Evolutionary conservation across 768 basidiomycete species (phyloP).

Genomic region (Lactarius sp.): DNA sequence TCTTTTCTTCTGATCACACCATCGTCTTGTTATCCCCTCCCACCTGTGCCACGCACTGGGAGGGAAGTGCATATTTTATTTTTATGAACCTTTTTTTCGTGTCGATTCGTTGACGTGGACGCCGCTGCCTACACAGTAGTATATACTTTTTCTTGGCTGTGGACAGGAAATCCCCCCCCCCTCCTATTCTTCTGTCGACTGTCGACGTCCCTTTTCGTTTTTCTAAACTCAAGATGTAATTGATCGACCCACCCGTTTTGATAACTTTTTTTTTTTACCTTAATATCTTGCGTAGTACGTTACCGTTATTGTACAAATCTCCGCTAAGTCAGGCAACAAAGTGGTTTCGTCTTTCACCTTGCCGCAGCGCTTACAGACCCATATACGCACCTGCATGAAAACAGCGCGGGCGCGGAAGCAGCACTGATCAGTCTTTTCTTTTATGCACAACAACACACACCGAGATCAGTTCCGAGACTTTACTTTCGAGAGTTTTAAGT

Average conservation of each 20-base stretch:
- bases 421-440: too few relatives aligned
- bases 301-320: constrained; percentile 14
- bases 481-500: too few relatives aligned
- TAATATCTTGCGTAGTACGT: constrained; percentile 17
- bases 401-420: too few relatives aligned
- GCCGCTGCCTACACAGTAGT: not conserved
- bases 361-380: not conserved
- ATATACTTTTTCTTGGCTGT: not conserved
- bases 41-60: not conserved
- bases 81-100: not conserved
- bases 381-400: too few relatives aligned
- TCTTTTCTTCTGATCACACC: not conserved
- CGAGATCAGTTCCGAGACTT: too few relatives aligned
- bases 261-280: not conserved
- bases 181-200: not conserved
- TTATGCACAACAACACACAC: too few relatives aligned
- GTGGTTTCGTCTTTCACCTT: not conserved
- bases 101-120: not conserved
- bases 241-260: not conserved
- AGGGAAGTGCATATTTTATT: not conserved
- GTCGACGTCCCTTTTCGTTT: not conserved
- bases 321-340: not conserved
- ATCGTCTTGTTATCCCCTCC: not conserved
- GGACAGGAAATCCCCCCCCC: not conserved
- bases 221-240: constrained; percentile 9